Evolutionary conservation across 1,139 yeast species (phyloP).

Genomic region (Nakaseomyces uthaithaninus): DNA sequence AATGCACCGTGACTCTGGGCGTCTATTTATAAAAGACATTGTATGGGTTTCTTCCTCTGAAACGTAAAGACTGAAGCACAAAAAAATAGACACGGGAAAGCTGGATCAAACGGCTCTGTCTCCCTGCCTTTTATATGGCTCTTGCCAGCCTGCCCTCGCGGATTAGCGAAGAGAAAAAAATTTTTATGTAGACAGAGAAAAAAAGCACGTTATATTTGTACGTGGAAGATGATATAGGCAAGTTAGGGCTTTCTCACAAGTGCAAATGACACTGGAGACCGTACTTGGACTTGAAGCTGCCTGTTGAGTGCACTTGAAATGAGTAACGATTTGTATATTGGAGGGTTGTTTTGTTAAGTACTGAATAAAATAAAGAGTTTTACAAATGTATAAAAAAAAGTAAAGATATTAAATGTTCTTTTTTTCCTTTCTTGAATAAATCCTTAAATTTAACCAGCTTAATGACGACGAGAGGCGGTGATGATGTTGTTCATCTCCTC

Average conservation of each 20-base stretch:
- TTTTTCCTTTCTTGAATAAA: slow-evolving; percentile 4
- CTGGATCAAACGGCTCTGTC: background rate
- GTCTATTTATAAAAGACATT: slow-evolving; percentile 72
- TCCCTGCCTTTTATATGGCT: background rate
- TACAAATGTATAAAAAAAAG: background rate
- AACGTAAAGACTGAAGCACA: background rate
- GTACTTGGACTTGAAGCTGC: background rate
- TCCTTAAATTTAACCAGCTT: slow-evolving; percentile 22
- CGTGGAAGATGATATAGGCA: too few relatives aligned
- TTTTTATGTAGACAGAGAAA: too few relatives aligned
- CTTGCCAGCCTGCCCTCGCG: too few relatives aligned
- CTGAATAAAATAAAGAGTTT: background rate
- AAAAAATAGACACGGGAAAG: background rate
- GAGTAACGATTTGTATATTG: too few relatives aligned
- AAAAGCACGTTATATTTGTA: too few relatives aligned
- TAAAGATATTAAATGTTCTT: background rate
- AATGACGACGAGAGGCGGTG: slow-evolving; percentile 92
- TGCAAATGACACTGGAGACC: too few relatives aligned
- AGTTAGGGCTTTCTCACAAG: too few relatives aligned
- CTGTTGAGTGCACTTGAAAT: background rate
- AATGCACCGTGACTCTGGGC: slow-evolving; percentile 83
- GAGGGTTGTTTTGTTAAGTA: background rate
- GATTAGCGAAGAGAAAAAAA: too few relatives aligned
- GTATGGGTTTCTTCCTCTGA: slow-evolving; percentile 32
- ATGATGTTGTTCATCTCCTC: slow-evolving; percentile 96